phyloP scores from a whole-genome alignment of 805 yeast genomes.

The Ogataea thermomethanolica region DNA sequence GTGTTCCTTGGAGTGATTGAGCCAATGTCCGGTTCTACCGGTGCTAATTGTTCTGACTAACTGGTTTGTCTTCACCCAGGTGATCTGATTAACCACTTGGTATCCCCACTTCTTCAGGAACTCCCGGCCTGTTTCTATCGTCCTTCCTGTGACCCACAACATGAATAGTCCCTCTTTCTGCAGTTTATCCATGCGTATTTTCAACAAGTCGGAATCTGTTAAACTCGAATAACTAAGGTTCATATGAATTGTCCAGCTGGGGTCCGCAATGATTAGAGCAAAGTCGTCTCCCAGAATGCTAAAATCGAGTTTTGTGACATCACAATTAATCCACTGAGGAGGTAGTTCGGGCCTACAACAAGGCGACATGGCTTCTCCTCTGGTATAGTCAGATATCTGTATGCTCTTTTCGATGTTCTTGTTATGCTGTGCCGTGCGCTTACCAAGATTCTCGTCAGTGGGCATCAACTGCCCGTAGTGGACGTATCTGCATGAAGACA shows the following conservation, averaged over 20 bases:
- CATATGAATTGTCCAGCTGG: constrained; percentile 97
- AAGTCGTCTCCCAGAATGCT: constrained; percentile 65
- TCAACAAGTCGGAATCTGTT: constrained; percentile 69
- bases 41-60: constrained; percentile 85
- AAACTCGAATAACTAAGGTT: constrained; percentile 72
- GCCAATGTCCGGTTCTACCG: constrained; percentile 96
- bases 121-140: constrained; percentile 81
- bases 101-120: constrained; percentile 84
- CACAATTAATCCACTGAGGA: constrained; percentile 86
- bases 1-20: constrained; percentile 93
- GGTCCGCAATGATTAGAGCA: constrained; percentile 85
- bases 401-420: constrained; percentile 17
- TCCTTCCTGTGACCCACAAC: constrained; percentile 94
- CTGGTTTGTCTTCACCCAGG: constrained; percentile 92
- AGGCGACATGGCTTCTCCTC: constrained; percentile 42
- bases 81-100: constrained; percentile 66
- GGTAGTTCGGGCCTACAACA: constrained; percentile 32
- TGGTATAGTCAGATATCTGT: constrained; percentile 39
- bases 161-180: constrained; percentile 83
- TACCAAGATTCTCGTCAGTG: constrained; percentile 13
- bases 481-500: constrained; percentile 72
- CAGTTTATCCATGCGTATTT: constrained; percentile 60
- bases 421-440: constrained; percentile 20
- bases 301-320: constrained; percentile 72
- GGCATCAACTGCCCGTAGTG: constrained; percentile 65